Evolutionary conservation across 768 basidiomycete genomes (phyloP), one percentile per base, ranked within the genome.

Genomic region (Rubroboletus satanas): DNA sequence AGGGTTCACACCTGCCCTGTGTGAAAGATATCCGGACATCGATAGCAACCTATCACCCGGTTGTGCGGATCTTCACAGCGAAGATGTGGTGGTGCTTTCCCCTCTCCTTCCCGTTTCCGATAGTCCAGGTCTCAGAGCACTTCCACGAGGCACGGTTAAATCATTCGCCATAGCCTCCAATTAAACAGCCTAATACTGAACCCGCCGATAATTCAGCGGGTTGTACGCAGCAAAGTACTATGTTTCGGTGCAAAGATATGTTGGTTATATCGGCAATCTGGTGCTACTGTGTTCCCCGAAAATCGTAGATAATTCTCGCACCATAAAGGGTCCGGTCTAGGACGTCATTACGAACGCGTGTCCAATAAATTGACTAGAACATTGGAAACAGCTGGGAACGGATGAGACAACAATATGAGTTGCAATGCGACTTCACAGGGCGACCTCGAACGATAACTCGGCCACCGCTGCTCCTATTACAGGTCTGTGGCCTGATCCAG

Each of bases 61-160:
- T 36, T 41, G 60, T 50, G 51, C 46, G 47, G 52, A 55, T 64
- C 51, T 56, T 44, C 28, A 36, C 38, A 39, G 35, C n/a, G 31
- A 57, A 55, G 39, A 57, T 38, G 15, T 28, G 12, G 38, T 31
- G 32, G 32, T 26, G 15, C 5, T 37, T 46, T 35, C 26, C 45
- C 28, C 43, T 23, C 28, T 48, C 32, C 18, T 32, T 35, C 51
- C 54, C 12, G 17, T 55, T 55, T 62, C 23, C 23, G 60, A 53
- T 15, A 37, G 21, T 17, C 53, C 45, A 48, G 55, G 46, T 43
- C 51, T 51, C 35, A 42, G 44, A 54, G 51, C 50, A 55, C 31
- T 32, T 43, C 47, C 50, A 47, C 49, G 59, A 53, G 36, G 54
- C 35, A 35, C 12, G 33, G n/a, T 31, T 56, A 37, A 26, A 21